Evolutionary conservation across 768 basidiomycete genomes (phyloP), one percentile per base, ranked within the genome.

Genomic region (Harrya chromipes): DNA sequence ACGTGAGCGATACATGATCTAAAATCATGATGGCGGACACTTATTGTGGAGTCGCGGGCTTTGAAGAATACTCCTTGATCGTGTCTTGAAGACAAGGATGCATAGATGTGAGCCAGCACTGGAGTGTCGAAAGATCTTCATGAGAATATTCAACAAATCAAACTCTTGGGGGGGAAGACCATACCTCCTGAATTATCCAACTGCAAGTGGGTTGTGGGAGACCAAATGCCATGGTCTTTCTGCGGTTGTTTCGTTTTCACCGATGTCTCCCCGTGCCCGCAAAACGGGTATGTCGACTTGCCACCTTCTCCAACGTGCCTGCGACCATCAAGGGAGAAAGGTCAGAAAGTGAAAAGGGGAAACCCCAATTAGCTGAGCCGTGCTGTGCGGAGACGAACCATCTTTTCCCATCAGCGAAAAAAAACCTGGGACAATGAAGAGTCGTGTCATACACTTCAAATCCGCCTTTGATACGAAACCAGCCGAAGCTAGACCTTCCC

Each of bases 311-410:
- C 2, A 44, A 13, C 9, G 31, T 35, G 8, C 19, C 43, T 51
- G 53, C 53, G 58, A 49, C 53, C 58, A 58, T 58, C 24, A 61
- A 47, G 60, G 61, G 40, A 26, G 20, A 6, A 33, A 6, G 14
- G 47, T 45, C 44, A 44, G 44, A 23, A n/a, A 39, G 17, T 6
- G 37, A 39, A 17, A 31, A 31, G 4, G 43, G 36, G 11, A 24
- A 16, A 16, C 40, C 29, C 8, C 11, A 52, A 31, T 54, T 54
- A 37, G 47, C 13, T n/a, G 31, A 31, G 31, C 31, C 12, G 29
- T 16, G 46, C 48, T 35, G 35, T 50, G 40, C 52, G 33, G 19
- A 6, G 31, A 14, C n/a, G 37, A 33, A 34, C n/a, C 16, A 0
- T 34, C n/a, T 7, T 20, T 51, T 46, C 52, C 40, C 49, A 46